phyloP scores from a whole-genome alignment of 2,329 filamentous ascomycete genomes.

The Paecilomyces formosus region DNA sequence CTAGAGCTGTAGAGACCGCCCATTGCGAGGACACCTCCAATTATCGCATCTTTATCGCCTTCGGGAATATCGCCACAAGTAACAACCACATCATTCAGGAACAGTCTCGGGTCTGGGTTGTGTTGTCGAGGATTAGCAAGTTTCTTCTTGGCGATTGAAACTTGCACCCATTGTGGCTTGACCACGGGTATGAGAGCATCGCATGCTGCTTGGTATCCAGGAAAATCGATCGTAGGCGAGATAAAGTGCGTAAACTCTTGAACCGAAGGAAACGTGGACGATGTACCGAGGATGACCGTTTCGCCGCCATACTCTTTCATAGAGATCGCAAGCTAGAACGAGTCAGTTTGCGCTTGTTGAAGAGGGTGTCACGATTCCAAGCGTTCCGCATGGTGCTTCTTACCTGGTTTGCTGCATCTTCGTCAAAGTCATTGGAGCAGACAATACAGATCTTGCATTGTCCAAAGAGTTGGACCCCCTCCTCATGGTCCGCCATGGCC shows the following conservation, averaged over 20 bases:
- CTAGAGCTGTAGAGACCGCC: constrained; percentile 72
- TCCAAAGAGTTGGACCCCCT: constrained; percentile 32
- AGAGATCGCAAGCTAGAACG: constrained; percentile 36
- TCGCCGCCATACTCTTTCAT: constrained; percentile 45
- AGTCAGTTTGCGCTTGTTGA: constrained; percentile 4
- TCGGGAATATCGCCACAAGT: constrained; percentile 77
- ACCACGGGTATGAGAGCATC: constrained; percentile 78
- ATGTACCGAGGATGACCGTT: constrained; percentile 34
- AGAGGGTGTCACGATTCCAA: neutral
- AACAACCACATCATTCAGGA: constrained; percentile 78
- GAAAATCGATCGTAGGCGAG: constrained; percentile 79
- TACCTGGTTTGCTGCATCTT: constrained; percentile 36
- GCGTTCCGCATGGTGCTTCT: constrained; percentile 4
- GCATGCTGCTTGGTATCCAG: constrained; percentile 69
- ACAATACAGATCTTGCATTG: constrained; percentile 42
- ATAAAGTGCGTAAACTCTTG: constrained; percentile 57
- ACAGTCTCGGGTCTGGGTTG: constrained; percentile 83
- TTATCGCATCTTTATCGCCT: constrained; percentile 85
- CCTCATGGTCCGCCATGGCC: constrained; percentile 20
- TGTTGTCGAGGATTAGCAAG: constrained; percentile 72
- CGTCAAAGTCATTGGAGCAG: constrained; percentile 31
- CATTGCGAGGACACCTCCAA: constrained; percentile 80
- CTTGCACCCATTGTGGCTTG: constrained; percentile 70
- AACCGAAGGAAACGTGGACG: constrained; percentile 29
- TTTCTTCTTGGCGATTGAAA: constrained; percentile 62